phyloP scores from a whole-genome alignment of 83 land plant genomes.

The Picea abies region DNA sequence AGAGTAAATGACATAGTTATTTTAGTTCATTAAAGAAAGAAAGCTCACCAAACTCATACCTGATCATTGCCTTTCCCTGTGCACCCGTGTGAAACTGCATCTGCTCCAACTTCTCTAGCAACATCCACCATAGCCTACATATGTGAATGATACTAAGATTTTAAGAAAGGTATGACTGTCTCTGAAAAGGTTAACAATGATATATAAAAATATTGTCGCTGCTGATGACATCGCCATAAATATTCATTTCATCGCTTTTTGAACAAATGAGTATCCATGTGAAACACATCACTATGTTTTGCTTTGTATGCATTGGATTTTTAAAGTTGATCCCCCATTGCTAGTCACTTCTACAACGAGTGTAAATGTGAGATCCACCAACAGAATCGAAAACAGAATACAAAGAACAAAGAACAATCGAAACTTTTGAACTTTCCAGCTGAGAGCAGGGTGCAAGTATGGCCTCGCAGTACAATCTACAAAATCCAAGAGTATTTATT shows the following conservation, averaged over 20 bases:
- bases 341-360: neutral
- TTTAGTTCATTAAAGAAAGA: neutral
- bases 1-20: neutral
- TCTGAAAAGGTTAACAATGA: neutral
- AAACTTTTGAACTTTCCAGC: neutral
- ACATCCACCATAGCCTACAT: slow-evolving; percentile 98
- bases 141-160: neutral
- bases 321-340: neutral
- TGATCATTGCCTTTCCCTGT: slow-evolving; percentile 99
- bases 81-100: slow-evolving; percentile 99
- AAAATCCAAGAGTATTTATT: neutral
- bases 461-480: neutral
- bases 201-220: neutral
- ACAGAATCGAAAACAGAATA: neutral
- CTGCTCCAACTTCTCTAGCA: slow-evolving; percentile 97
- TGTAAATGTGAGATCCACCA: neutral
- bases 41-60: slow-evolving; percentile 36
- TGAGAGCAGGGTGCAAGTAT: neutral
- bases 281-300: neutral
- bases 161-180: neutral
- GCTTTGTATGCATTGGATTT: too few relatives aligned
- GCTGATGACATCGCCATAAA: too few relatives aligned
- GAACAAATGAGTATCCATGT: too few relatives aligned
- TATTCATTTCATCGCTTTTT: too few relatives aligned
- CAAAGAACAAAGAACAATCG: neutral